A percentile compares a stretch with the other conserved stretches of the same genome.
phyloP scores from a whole-genome alignment of 1,139 yeast genomes.

The Taphrina communis region DNA sequence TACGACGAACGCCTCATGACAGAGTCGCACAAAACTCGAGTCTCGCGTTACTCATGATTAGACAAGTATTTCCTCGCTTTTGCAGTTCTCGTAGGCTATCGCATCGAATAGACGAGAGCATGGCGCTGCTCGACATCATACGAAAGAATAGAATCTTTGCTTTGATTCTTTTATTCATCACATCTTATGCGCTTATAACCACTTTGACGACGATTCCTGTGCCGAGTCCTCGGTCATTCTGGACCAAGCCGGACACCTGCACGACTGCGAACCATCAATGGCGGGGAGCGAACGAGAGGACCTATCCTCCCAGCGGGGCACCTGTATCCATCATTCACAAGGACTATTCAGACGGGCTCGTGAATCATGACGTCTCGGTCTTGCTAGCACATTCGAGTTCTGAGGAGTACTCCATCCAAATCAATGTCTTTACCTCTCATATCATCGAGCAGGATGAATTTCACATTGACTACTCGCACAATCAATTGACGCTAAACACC shows the following conservation, averaged over 20 bases:
- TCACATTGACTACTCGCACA: slow-evolving; percentile 5
- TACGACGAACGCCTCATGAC: not conserved
- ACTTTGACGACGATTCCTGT: not conserved
- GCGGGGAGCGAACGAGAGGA: slow-evolving; percentile 38
- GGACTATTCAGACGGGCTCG: slow-evolving; percentile 28
- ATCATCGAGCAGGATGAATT: slow-evolving; percentile 8
- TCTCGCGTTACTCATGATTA: not conserved
- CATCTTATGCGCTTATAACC: slow-evolving; percentile 6
- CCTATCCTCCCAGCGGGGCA: slow-evolving; percentile 12
- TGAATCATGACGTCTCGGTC: slow-evolving; percentile 29
- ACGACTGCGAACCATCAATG: slow-evolving; percentile 28
- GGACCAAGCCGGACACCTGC: not conserved
- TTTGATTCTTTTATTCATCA: not conserved
- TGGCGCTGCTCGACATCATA: not conserved
- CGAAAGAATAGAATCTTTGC: not conserved
- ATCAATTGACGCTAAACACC: slow-evolving; percentile 10
- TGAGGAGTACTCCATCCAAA: slow-evolving; percentile 27
- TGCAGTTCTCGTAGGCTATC: not conserved
- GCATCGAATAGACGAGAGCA: not conserved
- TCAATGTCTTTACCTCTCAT: slow-evolving; percentile 36
- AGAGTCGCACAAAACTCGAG: slow-evolving; percentile 1
- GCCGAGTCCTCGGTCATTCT: slow-evolving; percentile 12
- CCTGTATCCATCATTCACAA: slow-evolving; percentile 24
- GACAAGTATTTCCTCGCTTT: not conserved
- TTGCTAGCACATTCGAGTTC: slow-evolving; percentile 21